Percentiles rank a stretch among this genome's conserved stretches.
Conservation (phyloP, 176 grass and related monocot genomes). For the Musa itinerans region DNA sequence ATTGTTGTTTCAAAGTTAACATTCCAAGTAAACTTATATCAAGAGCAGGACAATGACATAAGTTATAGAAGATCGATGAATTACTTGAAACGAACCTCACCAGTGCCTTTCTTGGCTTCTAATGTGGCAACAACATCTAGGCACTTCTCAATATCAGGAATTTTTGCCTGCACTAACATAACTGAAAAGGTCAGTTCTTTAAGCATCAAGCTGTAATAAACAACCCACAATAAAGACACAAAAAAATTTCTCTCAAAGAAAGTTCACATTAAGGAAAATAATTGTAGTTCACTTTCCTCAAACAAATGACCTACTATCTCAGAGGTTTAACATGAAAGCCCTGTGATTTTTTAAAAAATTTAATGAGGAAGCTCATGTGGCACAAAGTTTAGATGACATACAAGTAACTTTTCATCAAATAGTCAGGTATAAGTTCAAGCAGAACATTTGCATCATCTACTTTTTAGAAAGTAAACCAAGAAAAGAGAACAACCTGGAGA, state of each 20-base stretch:
- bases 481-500: slow-evolving; percentile 58
- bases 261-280: not conserved
- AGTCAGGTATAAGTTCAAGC: no score
- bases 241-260: not conserved
- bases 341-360: not conserved
- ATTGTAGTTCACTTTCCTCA: not conserved
- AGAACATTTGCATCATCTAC: not conserved
- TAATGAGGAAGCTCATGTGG: not conserved
- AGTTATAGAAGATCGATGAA: not conserved
- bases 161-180: slow-evolving; percentile 66
- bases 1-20: not conserved
- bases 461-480: not conserved
- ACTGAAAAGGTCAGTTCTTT: not conserved
- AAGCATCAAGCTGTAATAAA: not conserved
- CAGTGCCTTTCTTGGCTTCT: slow-evolving; percentile 60
- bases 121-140: slow-evolving; percentile 72
- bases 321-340: not conserved
- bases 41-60: not conserved
- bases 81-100: slow-evolving; percentile 51
- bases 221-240: no score
- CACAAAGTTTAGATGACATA: not conserved
- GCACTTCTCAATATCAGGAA: slow-evolving; percentile 94
- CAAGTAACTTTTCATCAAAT: not conserved
- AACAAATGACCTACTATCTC: not conserved
- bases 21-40: not conserved